Conservation (phyloP, 257 asterid genomes). For the Penstemon eatonii region DNA sequence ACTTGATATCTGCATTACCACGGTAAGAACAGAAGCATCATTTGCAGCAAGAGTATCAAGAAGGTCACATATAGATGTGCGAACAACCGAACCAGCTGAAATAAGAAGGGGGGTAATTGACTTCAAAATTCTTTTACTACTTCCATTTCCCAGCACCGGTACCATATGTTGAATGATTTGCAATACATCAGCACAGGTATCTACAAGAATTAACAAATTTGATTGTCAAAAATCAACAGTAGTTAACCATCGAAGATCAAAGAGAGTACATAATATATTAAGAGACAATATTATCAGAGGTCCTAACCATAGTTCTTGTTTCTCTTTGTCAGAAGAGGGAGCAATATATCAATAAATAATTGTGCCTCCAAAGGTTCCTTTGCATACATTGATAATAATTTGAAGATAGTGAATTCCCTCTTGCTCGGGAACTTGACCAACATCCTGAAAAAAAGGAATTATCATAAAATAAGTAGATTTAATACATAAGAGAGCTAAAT, state of each 20-base stretch:
- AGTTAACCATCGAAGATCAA: neutral
- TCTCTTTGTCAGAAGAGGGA: slow-evolving; percentile 67
- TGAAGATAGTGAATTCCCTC: slow-evolving; percentile 66
- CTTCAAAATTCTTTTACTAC: slow-evolving; percentile 49
- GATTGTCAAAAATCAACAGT: slow-evolving; percentile 7
- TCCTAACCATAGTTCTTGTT: slow-evolving; percentile 60
- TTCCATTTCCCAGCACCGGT: slow-evolving; percentile 49
- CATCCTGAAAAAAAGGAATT: slow-evolving; percentile 42
- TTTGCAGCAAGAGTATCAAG: slow-evolving; percentile 69
- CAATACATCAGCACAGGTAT: slow-evolving; percentile 50
- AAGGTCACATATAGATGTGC: slow-evolving; percentile 70
- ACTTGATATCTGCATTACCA: slow-evolving; percentile 50
- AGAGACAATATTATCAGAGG: slow-evolving; percentile 21
- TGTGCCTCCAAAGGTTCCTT: slow-evolving; percentile 64
- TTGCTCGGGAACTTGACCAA: slow-evolving; percentile 55
- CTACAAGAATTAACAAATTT: slow-evolving; percentile 43
- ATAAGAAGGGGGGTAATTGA: slow-evolving; percentile 73
- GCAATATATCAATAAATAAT: slow-evolving; percentile 71
- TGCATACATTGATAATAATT: slow-evolving; percentile 61
- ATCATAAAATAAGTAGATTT: slow-evolving; percentile 23
- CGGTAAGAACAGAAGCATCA: slow-evolving; percentile 55
- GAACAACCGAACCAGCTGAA: slow-evolving; percentile 54
- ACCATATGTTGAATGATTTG: slow-evolving; percentile 59
- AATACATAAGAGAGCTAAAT: neutral
- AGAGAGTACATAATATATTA: slow-evolving; percentile 1